Base-by-base conservation (phyloP, 257 asterid genomes). In the Paulownia fortunei region DNA sequence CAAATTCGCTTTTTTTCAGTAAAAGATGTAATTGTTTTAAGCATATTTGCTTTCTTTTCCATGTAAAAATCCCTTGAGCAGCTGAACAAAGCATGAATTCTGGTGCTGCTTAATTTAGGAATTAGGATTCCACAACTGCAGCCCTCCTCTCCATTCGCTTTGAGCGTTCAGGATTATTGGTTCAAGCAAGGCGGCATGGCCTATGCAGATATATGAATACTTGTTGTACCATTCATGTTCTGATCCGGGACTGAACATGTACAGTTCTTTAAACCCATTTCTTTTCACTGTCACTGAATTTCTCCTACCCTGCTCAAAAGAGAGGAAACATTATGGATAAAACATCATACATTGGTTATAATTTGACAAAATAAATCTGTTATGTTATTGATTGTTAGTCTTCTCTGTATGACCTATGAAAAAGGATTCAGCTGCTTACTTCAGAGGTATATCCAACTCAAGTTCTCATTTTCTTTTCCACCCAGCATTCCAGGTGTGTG, bases 211-310 rank as follows among this genome's bases (percentile, higher is more conserved):
- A 71, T 87, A 89, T 2, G 97, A 86, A 56, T 82, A 94, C 61
- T 86, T 88, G 75, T 87, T 69, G 54, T 94, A 88, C 82, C 78
- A 80, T 61, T 87, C 92, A 51, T 94, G 94, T 39, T 80, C 84
- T 15, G 94, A 92, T 63, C 97, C 98, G 3, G 98, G 97, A 80
- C 98, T 93, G 54, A 86, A 79, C 84, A 90, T 41, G 82, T 93
- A 93, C 72, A 90, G 68, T 87, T 93, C 97, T 12, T 87, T 51
- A 82, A 92, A 92, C 32, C 97, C 97, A 23, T 87, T 79, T 74
- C 96, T 82, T 75, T 78, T 83, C 59, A 90, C 72, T 2, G 44
- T 60, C 51, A 93, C 87, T 3, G 98, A 93, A 82, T 93, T 92
- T 83, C 95, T 88, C 80, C 90, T 84, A 3, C 98, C 97, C 96